Evolutionary conservation across 2,329 filamentous ascomycete genomes (phyloP).

Genomic region (Colletotrichum coccodes): DNA sequence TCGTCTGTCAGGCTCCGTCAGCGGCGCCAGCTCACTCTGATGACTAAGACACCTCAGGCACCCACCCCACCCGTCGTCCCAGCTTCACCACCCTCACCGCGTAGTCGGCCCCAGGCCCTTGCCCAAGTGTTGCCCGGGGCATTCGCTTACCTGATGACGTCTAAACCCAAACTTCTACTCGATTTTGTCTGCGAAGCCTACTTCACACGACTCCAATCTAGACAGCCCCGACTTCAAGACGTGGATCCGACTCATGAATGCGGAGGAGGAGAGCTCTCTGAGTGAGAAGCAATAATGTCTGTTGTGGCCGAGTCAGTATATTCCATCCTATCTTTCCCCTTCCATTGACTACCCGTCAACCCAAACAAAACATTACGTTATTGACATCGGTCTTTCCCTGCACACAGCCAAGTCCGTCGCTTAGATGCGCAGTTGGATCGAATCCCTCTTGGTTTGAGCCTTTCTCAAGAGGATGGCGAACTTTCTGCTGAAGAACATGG

Average conservation of each 20-base stretch:
- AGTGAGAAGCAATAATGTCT: constrained; percentile 47
- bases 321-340: constrained; percentile 14
- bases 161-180: constrained; percentile 16
- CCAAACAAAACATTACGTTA: constrained; percentile 25
- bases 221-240: constrained; percentile 1
- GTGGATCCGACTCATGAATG: constrained; percentile 18
- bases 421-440: constrained; percentile 74
- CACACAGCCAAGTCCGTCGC: constrained; percentile 66
- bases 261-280: constrained; percentile 31
- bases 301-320: constrained; percentile 58
- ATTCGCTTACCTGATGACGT: constrained; percentile 31
- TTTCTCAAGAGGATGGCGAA: constrained; percentile 35
- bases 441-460: constrained; percentile 56
- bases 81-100: constrained; percentile 2
- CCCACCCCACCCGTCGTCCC: constrained; percentile 21
- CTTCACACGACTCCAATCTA: constrained; percentile 23
- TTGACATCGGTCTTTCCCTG: constrained; percentile 34
- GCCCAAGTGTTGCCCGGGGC: constrained; percentile 25
- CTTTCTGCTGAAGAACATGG: constrained; percentile 45
- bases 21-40: constrained; percentile 15
- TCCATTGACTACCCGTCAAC: constrained; percentile 3
- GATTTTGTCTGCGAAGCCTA: not conserved
- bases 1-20: constrained; percentile 21
- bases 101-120: not conserved
- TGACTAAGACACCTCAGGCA: constrained; percentile 16